Evolutionary conservation across 1,284 basidiomycete genomes (phyloP), one percentile per base, ranked within the genome.

Genomic region (Abortiporus biennis): DNA sequence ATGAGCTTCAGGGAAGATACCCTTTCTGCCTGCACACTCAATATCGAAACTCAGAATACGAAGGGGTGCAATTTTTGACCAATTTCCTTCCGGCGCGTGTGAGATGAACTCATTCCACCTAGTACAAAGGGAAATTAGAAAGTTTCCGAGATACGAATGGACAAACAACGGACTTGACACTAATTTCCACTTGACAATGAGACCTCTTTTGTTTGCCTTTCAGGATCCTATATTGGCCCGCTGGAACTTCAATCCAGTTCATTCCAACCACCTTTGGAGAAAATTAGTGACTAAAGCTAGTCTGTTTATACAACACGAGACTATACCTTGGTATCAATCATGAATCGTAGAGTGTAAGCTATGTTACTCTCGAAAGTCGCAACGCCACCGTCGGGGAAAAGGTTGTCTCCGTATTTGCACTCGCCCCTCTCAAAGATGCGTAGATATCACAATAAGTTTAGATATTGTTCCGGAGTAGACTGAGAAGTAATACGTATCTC

Each of bases 11-110:
- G 93, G 93, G 57, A 97, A 97, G 50, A 96, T 87, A 34, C 93
- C 93, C 56, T 96, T 96, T 16, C 94, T 74, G 20, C 93, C 93
- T 0, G 93, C 94, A 64, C 93, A 97, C 63, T 97, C 93, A 53
- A 97, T 96, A 77, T 97, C 93, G 54, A 97, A 97, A 54, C 91
- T 94, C 20, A 97, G 73, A 49, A 96, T 87, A 11, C 93, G 81
- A 1, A 97, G 67, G 1, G 93, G 93, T 0, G 94, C 93, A 40
- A 93, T 83, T 47, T 80, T 85, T 2, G 87, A 85, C 90, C 93
- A 97, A 36, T 81, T 74, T 3, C 86, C 92, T 54, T 96, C 93
- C 0, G 93, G 86, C 1, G 85, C 65, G 63, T 97, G 87, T 1
- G 93, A 94, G 38, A 89, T 80, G 51, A 97, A 83, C 19, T 76